These are phyloP conservation scores for Eucalyptus curtisii DNA, from an alignment of 345 rosid genomes.

Conservation along the genomic window DNA sequence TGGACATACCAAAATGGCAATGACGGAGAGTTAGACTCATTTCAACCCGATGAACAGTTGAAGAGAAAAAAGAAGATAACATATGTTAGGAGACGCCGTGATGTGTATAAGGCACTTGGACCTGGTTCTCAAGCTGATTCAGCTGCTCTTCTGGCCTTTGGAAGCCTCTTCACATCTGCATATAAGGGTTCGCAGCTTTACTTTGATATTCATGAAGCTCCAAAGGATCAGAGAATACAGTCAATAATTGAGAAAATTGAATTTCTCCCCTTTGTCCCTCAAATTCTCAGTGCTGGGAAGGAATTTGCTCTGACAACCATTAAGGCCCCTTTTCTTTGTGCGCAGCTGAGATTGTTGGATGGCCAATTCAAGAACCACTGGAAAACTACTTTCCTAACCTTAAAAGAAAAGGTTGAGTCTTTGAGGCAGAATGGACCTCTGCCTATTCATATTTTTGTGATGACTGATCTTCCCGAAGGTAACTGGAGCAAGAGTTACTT, in stretches of 20 bases:
- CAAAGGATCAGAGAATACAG: constrained; percentile 29
- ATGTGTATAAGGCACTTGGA: constrained; percentile 60
- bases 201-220: constrained; percentile 44
- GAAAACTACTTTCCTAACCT: constrained; percentile 49
- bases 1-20: constrained; percentile 59
- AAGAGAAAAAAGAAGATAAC: constrained; percentile 62
- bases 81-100: constrained; percentile 50
- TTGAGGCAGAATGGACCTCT: constrained; percentile 20
- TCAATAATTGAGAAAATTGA: constrained; percentile 46
- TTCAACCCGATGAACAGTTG: constrained; percentile 77
- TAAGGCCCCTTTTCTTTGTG: constrained; percentile 70
- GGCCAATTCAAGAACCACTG: constrained; percentile 95
- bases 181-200: constrained; percentile 66
- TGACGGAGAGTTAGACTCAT: constrained; percentile 51
- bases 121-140: constrained; percentile 58
- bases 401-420: constrained; percentile 56
- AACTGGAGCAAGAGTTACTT: constrained; percentile 81
- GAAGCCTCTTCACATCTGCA: constrained; percentile 77
- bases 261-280: constrained; percentile 71
- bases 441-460: constrained; percentile 49
- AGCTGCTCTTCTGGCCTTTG: constrained; percentile 64
- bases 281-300: constrained; percentile 52
- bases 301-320: constrained; percentile 38
- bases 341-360: constrained; percentile 83
- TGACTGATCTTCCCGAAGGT: constrained; percentile 86